Percentiles rank a stretch among this genome's conserved stretches.
Conservation (phyloP, 2,329 filamentous ascomycete species). For the Fusarium sp. region DNA sequence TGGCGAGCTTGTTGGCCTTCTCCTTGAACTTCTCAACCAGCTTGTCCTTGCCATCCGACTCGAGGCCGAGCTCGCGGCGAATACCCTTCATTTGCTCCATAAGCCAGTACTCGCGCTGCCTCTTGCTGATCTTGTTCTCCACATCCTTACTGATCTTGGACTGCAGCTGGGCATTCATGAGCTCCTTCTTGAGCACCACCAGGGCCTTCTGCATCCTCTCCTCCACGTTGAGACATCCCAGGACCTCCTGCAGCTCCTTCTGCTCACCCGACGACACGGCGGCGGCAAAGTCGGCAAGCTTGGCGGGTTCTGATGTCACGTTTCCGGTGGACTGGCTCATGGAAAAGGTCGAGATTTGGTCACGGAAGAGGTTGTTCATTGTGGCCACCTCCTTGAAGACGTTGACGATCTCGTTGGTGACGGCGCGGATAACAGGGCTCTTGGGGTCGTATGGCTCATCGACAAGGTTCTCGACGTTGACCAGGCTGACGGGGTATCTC, state of each 20-base stretch:
- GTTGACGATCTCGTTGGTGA: conserved; percentile 98
- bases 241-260: conserved; percentile 89
- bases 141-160: conserved; percentile 99
- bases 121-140: conserved; percentile 96
- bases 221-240: conserved; percentile 90
- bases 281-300: conserved; percentile 95
- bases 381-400: conserved; percentile 97
- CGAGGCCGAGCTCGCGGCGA: conserved; percentile 91
- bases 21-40: conserved; percentile 97
- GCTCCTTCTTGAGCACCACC: conserved; percentile 94
- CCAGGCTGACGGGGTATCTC: conserved; percentile 91
- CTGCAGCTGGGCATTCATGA: conserved; percentile 97
- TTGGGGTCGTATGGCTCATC: conserved; percentile 94
- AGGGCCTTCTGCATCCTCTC: conserved; percentile 92
- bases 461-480: conserved; percentile 91
- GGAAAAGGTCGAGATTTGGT: conserved; percentile 97
- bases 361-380: conserved; percentile 93
- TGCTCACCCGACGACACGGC: conserved; percentile 96
- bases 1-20: conserved; percentile 91
- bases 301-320: conserved; percentile 92
- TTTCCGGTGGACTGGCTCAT: conserved; percentile 96
- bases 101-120: conserved; percentile 96
- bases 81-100: conserved; percentile 99
- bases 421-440: conserved; percentile 86
- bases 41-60: conserved; percentile 98